Percentiles rank a stretch among this genome's conserved stretches.
Evolutionary conservation across 75 land plant genomes (phyloP).

Genomic region (Pinus taeda): DNA sequence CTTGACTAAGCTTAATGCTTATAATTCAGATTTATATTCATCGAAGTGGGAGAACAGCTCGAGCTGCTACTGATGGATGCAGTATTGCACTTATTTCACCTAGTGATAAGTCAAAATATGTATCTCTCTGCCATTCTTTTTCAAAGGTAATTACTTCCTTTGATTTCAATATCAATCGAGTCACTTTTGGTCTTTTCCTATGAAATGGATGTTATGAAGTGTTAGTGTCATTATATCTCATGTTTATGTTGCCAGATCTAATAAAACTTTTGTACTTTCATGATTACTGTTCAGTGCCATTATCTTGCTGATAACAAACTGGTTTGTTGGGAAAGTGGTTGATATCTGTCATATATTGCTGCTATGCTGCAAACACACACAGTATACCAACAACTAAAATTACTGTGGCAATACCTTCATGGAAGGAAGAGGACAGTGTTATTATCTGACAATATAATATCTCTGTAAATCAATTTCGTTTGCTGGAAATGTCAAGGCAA

Average conservation of each 20-base stretch:
- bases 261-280: background rate
- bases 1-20: background rate
- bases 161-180: background rate
- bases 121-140: slow-evolving; percentile 78
- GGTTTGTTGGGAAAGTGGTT: too few relatives aligned
- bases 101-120: slow-evolving; percentile 73
- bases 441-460: background rate
- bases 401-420: too few relatives aligned
- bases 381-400: too few relatives aligned
- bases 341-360: too few relatives aligned
- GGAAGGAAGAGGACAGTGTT: background rate
- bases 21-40: slow-evolving; percentile 85
- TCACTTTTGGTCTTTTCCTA: background rate
- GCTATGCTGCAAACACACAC: too few relatives aligned
- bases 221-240: background rate
- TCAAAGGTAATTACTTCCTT: slow-evolving; percentile 48
- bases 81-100: slow-evolving; percentile 83
- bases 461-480: background rate
- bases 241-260: background rate
- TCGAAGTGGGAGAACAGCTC: slow-evolving; percentile 99
- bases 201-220: background rate
- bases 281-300: background rate
- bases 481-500: too few relatives aligned
- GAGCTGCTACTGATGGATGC: slow-evolving; percentile 93
- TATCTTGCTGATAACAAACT: background rate